Base-by-base conservation (phyloP, 2,329 filamentous ascomycete genomes). In the Cladosporium oxysporum region DNA sequence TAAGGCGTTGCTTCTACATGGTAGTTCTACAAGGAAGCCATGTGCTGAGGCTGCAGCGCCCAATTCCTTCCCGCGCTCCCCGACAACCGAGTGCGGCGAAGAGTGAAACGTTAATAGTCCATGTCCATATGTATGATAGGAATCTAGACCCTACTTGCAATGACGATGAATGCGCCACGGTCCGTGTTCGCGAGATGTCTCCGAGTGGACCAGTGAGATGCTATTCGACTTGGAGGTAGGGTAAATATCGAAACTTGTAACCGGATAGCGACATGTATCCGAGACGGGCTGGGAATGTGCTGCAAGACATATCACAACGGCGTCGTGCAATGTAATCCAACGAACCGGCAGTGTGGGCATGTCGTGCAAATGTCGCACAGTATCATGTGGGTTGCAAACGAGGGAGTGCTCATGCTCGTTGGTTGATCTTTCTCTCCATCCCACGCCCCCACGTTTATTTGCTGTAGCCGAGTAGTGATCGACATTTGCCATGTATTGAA, bases 41-140 rank as follows among this genome's bases (percentile, higher is more conserved):
- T 61, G 58, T 61, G 33, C 28, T 50, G 29, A 35, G 44, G 44
- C 58, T 61, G 58, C 58, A 61, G 58, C 58, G 44, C 58, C 29
- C 29, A 61, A 21, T 12, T 26, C 33, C 52, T 31, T 55, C 31
- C 52, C 52, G 57, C 35, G 23, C 11, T 44, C 33, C 57, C 57
- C 33, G 37, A 29, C 21, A 41, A 35, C 23, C 35, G 18, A 41
- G 35, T 59, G 57, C 37, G 57, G 57, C 57, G 12, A 7, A 28
- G 21, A 12, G 47, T 47, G 37, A 59, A 41, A 47, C 26, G n/a
- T 41, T 8, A 23, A 29, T 28, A 59, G 52, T 31, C 31, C 8
- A n/a, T 31, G 18, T 23, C 41, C 11, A 55, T 2, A 55, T 10
- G 18, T 6, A 31, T 11, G 33, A 16, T 10, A 29, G 26, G 16